Evolutionary conservation across 2,329 filamentous ascomycete genomes (phyloP).

Genomic region (Blastomyces gilchristii): DNA sequence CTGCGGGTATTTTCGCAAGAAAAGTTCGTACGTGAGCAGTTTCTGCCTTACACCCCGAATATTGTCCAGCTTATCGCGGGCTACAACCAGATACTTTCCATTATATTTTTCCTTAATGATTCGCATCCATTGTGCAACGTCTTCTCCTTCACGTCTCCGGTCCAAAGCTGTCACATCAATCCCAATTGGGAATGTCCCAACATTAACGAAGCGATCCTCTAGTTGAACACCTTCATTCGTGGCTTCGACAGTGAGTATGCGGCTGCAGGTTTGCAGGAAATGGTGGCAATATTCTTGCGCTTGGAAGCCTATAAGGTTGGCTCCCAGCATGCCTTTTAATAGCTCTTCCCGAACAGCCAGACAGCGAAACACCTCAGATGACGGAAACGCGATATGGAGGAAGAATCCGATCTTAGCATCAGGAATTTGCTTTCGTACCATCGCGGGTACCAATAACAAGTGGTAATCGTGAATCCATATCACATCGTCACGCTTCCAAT

Average conservation of each 20-base stretch:
- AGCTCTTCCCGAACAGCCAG: conserved; percentile 77
- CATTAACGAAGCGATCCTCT: conserved; percentile 87
- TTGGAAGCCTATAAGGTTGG: conserved; percentile 88
- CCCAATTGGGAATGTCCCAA: conserved; percentile 75
- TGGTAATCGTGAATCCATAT: conserved; percentile 98
- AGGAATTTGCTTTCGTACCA: conserved; percentile 76
- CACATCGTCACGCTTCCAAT: conserved; percentile 86
- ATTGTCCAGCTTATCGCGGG: conserved; percentile 85
- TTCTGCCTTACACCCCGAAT: conserved; percentile 91
- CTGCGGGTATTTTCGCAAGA: conserved; percentile 85
- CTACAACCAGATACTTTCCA: conserved; percentile 83
- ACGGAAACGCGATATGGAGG: conserved; percentile 88
- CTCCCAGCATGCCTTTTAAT: conserved; percentile 83
- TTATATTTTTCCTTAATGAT: conserved; percentile 75
- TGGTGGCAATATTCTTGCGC: conserved; percentile 87
- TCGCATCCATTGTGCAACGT: conserved; percentile 68
- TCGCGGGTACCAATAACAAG: conserved; percentile 72
- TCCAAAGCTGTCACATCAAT: conserved; percentile 74
- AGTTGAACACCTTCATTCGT: conserved; percentile 79
- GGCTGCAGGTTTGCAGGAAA: conserved; percentile 91
- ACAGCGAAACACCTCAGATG: conserved; percentile 90
- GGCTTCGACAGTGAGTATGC: conserved; percentile 80
- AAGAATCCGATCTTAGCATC: conserved; percentile 96
- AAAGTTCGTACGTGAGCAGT: conserved; percentile 81
- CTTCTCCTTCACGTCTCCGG: conserved; percentile 57